Evolutionary conservation across 441 rosid species (phyloP), one percentile per base, ranked within the genome.

Genomic region (Arabidopsis lyrata): DNA sequence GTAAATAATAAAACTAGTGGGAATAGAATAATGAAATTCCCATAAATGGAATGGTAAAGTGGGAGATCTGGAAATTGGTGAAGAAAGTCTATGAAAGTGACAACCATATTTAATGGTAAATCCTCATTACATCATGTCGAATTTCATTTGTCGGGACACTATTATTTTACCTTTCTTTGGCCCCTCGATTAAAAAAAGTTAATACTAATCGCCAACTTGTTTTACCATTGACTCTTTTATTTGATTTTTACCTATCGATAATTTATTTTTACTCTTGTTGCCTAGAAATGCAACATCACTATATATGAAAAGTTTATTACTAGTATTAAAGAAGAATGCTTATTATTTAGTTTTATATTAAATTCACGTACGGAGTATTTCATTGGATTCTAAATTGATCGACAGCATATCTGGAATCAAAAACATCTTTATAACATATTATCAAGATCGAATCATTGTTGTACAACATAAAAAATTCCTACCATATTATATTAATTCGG

Each of bases 91-190:
- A 15, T 42, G 73, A 77, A 49, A 64, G 76, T 77, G 76, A 77
- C 80, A 48, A 41, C 76, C 63, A 70, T 70, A 77, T 65, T 77
- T 77, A 70, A 77, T 77, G 72, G 62, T 70, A 76, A 70, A 70
- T 63, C 75, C 63, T 50, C 34, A 70, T 35, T 70, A 77, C 20
- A 63, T 64, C 76, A 55, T 57, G 48, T 64, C 72, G 55, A 76
- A 58, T 64, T 64, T 64, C 24, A 49, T 56, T 39, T 71, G 80
- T 77, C 76, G 76, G 80, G 31, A 2, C 80, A 77, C 65, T 59
- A 65, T 77, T 65, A 44, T 77, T 50, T 71, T 41, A 71, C 35
- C 68, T 58, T 71, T 65, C 62, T 36, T 77, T 77, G 80, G 66
- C 54, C 75, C 79, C 79, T 69, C 38, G 27, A 35, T 55, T 24